phyloP scores from a whole-genome alignment of 2,329 filamentous ascomycete genomes.

The Fusarium cicatricum region DNA sequence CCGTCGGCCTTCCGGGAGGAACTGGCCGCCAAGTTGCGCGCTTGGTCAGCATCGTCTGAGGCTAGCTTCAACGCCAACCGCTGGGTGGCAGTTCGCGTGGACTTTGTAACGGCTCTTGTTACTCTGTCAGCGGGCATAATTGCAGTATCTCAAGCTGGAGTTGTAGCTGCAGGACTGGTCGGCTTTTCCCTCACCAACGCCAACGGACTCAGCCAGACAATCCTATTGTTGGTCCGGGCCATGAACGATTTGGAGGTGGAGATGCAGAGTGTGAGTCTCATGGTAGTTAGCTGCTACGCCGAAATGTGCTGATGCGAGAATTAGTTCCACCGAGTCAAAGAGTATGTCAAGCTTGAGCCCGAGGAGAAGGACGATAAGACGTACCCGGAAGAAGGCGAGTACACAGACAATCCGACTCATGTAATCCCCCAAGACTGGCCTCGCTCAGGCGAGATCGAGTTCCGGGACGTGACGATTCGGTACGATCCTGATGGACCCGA shows the following conservation, averaged over 20 bases:
- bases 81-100: constrained; percentile 64
- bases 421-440: constrained; percentile 56
- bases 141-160: constrained; percentile 57
- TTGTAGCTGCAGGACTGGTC: constrained; percentile 60
- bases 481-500: constrained; percentile 56
- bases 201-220: constrained; percentile 61
- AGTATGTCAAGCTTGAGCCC: constrained; percentile 56
- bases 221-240: constrained; percentile 59
- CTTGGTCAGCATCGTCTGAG: constrained; percentile 57
- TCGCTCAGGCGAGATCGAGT: constrained; percentile 57
- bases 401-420: constrained; percentile 50
- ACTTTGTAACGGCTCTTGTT: constrained; percentile 62
- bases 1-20: constrained; percentile 56
- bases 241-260: constrained; percentile 67
- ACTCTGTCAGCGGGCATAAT: constrained; percentile 61
- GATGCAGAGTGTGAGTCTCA: constrained; percentile 60
- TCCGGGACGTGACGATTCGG: constrained; percentile 59
- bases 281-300: background rate
- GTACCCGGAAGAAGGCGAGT: constrained; percentile 51
- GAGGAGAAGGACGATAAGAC: constrained; percentile 54
- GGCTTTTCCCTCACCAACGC: constrained; percentile 66
- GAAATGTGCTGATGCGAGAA: constrained; percentile 23
- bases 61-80: constrained; percentile 64
- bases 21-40: constrained; percentile 59
- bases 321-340: constrained; percentile 59